phyloP scores from a whole-genome alignment of 208 protist species.

The Trypanosoma caninum region DNA sequence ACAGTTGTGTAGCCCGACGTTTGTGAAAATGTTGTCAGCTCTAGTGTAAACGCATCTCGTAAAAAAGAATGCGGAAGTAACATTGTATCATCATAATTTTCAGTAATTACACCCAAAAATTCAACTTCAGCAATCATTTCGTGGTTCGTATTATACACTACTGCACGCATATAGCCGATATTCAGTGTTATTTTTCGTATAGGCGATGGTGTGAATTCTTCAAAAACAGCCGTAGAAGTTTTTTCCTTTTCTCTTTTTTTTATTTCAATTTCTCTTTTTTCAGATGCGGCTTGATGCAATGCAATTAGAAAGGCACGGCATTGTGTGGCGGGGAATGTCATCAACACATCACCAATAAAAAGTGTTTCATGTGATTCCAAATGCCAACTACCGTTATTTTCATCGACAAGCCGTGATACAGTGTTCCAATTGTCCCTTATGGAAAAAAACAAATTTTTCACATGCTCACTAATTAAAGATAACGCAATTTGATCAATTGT shows the following conservation, averaged over 20 bases:
- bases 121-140: conserved; percentile 27
- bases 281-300: neutral
- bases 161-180: conserved; percentile 15
- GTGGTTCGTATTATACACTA: conserved; percentile 17
- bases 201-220: neutral
- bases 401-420: neutral
- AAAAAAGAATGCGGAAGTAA: neutral
- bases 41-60: conserved; percentile 4
- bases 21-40: conserved; percentile 17
- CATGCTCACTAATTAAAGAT: conserved; percentile 42
- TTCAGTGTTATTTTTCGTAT: conserved; percentile 1
- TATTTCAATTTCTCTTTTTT: neutral
- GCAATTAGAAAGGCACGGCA: conserved; percentile 5
- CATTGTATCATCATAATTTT: neutral
- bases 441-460: conserved; percentile 9
- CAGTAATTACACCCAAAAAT: conserved; percentile 12
- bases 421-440: neutral
- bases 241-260: neutral
- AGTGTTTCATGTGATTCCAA: neutral
- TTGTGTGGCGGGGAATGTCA: conserved; percentile 9
- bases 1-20: conserved; percentile 7
- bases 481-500: conserved; percentile 46
- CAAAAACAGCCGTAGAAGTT: neutral
- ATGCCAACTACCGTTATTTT: conserved; percentile 11
- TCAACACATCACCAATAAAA: conserved; percentile 3